phyloP scores from a whole-genome alignment of 257 asterid genomes.

The Eucommia ulmoides region DNA sequence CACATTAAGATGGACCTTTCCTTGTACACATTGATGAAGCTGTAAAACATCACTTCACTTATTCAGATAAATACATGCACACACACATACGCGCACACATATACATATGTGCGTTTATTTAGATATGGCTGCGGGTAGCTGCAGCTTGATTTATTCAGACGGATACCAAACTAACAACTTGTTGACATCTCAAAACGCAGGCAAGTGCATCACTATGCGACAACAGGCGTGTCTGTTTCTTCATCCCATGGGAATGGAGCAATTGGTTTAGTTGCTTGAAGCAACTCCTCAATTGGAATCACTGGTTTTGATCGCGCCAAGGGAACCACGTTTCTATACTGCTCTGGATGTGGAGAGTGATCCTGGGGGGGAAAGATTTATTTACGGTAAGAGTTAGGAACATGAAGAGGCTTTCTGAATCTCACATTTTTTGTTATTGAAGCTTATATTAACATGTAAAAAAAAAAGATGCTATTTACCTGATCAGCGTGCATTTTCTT shows the following conservation, averaged over 20 bases:
- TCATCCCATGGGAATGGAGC: constrained; percentile 43
- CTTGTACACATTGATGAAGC: no score
- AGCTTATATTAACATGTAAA: neutral
- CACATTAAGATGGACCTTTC: no score
- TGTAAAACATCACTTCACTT: no score
- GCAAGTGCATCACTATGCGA: constrained; percentile 7
- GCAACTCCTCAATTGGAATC: constrained; percentile 38
- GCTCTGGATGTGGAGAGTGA: constrained; percentile 16
- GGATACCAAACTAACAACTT: no score
- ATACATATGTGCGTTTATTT: no score
- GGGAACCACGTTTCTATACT: constrained; percentile 24
- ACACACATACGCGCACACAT: no score
- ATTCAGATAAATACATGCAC: no score
- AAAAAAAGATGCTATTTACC: constrained; percentile 15
- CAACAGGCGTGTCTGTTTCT: constrained; percentile 46
- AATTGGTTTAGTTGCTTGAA: constrained; percentile 53
- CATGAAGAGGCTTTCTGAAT: neutral
- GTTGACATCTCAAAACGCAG: no score
- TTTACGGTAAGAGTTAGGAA: neutral
- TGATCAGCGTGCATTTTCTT: constrained; percentile 70
- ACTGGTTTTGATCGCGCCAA: constrained; percentile 34
- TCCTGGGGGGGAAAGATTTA: constrained; percentile 20
- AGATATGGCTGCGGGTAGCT: no score
- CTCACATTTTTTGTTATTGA: neutral
- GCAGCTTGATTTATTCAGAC: no score